Conservation (phyloP, 2,329 filamentous ascomycete genomes). For the Aspergillus carbonarius region DNA sequence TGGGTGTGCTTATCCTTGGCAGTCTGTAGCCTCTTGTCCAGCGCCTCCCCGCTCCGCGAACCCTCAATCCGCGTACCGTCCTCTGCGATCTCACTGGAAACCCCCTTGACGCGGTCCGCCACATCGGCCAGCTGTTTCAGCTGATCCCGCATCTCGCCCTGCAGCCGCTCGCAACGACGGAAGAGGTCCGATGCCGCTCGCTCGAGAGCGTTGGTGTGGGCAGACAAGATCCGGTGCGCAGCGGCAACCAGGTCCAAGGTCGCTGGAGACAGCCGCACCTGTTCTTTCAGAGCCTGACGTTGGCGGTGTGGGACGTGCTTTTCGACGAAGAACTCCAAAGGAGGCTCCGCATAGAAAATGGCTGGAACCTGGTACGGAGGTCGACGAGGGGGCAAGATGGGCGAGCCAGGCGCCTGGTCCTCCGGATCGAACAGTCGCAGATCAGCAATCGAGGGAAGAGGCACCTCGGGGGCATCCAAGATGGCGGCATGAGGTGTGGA, state of each 20-base stretch:
- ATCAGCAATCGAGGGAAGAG: slow-evolving; percentile 29
- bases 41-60: slow-evolving; percentile 31
- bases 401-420: slow-evolving; percentile 20
- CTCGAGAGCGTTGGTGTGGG: slow-evolving; percentile 48
- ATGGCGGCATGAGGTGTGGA: slow-evolving; percentile 52
- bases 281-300: slow-evolving; percentile 43
- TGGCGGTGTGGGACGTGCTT: slow-evolving; percentile 45
- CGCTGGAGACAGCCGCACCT: slow-evolving; percentile 49
- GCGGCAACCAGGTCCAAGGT: slow-evolving; percentile 49
- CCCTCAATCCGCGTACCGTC: slow-evolving; percentile 35
- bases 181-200: slow-evolving; percentile 53
- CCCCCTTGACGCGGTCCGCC: slow-evolving; percentile 45
- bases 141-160: slow-evolving; percentile 49
- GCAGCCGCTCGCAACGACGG: slow-evolving; percentile 50
- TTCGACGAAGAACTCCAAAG: slow-evolving; percentile 43
- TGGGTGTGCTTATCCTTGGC: slow-evolving; percentile 42
- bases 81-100: slow-evolving; percentile 40
- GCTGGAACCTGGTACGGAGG: slow-evolving; percentile 45
- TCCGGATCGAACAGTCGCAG: slow-evolving; percentile 28
- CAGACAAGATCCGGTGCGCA: slow-evolving; percentile 48
- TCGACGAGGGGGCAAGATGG: slow-evolving; percentile 34
- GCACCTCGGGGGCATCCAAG: slow-evolving; percentile 50
- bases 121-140: slow-evolving; percentile 46
- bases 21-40: slow-evolving; percentile 42
- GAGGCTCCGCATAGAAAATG: slow-evolving; percentile 40